Evolutionary conservation across 2,329 filamentous ascomycete genomes (phyloP).

Genomic region (Atkinsonella hypoxylon): DNA sequence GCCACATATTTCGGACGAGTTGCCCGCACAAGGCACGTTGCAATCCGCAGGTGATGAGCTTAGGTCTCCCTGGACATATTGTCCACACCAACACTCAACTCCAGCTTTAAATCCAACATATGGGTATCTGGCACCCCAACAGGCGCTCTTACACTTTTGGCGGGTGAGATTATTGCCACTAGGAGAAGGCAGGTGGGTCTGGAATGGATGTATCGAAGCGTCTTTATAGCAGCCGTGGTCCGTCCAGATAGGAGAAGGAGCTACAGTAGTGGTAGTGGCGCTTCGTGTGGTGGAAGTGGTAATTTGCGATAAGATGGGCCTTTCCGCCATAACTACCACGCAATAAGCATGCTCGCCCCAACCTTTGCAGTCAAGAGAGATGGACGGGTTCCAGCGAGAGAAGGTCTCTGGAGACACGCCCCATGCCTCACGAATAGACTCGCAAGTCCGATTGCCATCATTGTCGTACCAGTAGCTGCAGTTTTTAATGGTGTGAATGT

Average conservation of each 20-base stretch:
- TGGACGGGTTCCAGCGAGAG: background rate
- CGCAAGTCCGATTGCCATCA: background rate
- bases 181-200: background rate
- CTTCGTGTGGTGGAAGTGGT: background rate
- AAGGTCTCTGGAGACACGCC: background rate
- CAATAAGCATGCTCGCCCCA: background rate
- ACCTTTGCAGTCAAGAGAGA: constrained; percentile 1
- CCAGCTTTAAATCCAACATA: background rate
- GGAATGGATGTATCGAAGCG: background rate
- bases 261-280: background rate
- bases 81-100: constrained; percentile 1
- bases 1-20: background rate
- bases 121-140: background rate
- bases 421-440: background rate
- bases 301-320: background rate
- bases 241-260: background rate
- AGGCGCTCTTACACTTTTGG: background rate
- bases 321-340: background rate
- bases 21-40: background rate
- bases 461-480: constrained; percentile 1
- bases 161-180: background rate
- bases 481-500: background rate
- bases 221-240: constrained; percentile 1
- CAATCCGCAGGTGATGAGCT: background rate
- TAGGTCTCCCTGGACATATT: background rate